phyloP scores from a whole-genome alignment of 805 yeast species.

The Barnettozyma vustinii region DNA sequence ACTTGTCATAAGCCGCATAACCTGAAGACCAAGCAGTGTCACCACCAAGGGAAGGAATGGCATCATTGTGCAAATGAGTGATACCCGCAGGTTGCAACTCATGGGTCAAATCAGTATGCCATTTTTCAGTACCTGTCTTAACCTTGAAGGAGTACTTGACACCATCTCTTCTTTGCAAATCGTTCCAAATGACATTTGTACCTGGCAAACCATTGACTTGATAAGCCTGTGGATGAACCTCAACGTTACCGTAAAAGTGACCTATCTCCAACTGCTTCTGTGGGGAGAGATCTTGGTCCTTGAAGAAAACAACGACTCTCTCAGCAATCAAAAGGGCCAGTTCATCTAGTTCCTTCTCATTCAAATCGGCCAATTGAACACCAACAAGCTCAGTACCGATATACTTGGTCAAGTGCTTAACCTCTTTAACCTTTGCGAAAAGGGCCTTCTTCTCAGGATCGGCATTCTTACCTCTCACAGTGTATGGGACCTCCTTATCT shows the following conservation, averaged over 20 bases:
- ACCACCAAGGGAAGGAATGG: conserved; percentile 48
- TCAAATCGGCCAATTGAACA: conserved; percentile 36
- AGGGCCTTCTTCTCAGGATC: conserved; percentile 39
- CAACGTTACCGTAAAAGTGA: conserved; percentile 33
- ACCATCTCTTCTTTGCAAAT: conserved; percentile 15
- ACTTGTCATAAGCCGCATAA: conserved; percentile 51
- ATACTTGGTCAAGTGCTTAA: conserved; percentile 37
- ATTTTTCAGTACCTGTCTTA: neutral
- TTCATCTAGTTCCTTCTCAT: conserved; percentile 40
- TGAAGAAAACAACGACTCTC: conserved; percentile 42
- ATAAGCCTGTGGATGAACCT: conserved; percentile 33
- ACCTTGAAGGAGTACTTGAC: neutral
- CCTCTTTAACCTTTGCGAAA: conserved; percentile 35
- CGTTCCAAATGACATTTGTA: conserved; percentile 9
- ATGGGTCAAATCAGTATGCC: conserved; percentile 49
- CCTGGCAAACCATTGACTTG: conserved; percentile 32
- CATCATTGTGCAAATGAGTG: conserved; percentile 46
- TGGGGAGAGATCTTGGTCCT: conserved; percentile 42
- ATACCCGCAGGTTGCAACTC: conserved; percentile 49
- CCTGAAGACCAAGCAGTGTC: conserved; percentile 55
- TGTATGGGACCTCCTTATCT: conserved; percentile 27
- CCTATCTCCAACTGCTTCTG: conserved; percentile 40
- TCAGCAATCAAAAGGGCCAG: conserved; percentile 42
- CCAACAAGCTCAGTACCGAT: conserved; percentile 47
- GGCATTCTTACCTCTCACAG: conserved; percentile 32